Evolutionary conservation across 768 basidiomycete genomes (phyloP).

Genomic region (Harrya chromipes): DNA sequence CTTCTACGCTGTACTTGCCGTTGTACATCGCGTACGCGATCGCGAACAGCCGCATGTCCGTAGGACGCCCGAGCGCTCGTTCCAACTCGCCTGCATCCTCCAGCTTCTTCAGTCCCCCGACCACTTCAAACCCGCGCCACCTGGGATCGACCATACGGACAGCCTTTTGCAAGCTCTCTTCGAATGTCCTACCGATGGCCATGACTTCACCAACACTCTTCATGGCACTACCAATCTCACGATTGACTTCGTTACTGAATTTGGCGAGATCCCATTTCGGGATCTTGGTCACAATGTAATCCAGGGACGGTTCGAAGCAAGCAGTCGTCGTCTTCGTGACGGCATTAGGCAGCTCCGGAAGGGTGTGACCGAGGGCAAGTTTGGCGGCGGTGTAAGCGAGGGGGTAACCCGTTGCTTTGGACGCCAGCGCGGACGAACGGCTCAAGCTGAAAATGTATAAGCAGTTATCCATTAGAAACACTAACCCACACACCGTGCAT

Average conservation of each 20-base stretch:
- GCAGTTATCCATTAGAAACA: neutral
- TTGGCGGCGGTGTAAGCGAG: conserved; percentile 99
- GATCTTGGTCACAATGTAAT: conserved; percentile 99
- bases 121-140: conserved; percentile 97
- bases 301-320: conserved; percentile 97
- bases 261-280: conserved; percentile 99
- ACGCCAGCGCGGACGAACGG: conserved; percentile 93
- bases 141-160: conserved; percentile 96
- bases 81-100: conserved; percentile 67
- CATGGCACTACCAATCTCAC: conserved; percentile 96
- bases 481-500: conserved; percentile 60
- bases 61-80: conserved; percentile 73
- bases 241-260: conserved; percentile 90
- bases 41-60: conserved; percentile 94
- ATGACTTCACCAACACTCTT: conserved; percentile 99
- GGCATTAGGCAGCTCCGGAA: conserved; percentile 97
- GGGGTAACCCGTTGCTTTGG: conserved; percentile 98
- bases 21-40: conserved; percentile 98
- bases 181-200: conserved; percentile 99
- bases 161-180: conserved; percentile 97
- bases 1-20: conserved; percentile 85
- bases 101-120: conserved; percentile 82
- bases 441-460: conserved; percentile 46
- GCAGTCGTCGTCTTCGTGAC: conserved; percentile 99
- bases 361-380: conserved; percentile 94